Conservation (phyloP, 345 rosid species). For the Psidium friedrichsthalianum region DNA sequence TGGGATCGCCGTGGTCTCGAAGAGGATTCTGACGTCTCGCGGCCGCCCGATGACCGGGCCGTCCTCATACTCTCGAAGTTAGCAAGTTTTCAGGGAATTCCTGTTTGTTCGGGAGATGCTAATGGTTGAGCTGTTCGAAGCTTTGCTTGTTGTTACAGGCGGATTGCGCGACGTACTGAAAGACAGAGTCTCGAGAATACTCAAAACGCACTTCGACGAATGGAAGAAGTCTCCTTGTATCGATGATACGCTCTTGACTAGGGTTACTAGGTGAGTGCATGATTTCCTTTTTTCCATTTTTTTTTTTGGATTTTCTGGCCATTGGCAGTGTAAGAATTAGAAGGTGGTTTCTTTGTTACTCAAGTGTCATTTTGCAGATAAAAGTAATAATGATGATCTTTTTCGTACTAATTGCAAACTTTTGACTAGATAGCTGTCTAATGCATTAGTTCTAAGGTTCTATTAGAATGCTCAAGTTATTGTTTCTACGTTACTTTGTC, state of each 20-base stretch:
- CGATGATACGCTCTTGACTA: slow-evolving; percentile 14
- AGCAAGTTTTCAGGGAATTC: slow-evolving; percentile 32
- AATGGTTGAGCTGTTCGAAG: slow-evolving; percentile 42
- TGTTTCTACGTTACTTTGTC: neutral
- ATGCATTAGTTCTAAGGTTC: neutral
- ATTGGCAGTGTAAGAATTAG: neutral
- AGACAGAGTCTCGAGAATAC: slow-evolving; percentile 39
- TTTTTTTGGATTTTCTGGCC: neutral
- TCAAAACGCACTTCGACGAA: slow-evolving; percentile 34
- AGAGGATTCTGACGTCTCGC: slow-evolving; percentile 43
- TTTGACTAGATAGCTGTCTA: neutral
- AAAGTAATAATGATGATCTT: neutral
- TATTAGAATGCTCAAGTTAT: neutral
- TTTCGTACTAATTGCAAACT: neutral
- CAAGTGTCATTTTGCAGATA: neutral
- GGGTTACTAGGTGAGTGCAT: neutral
- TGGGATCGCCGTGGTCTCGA: slow-evolving; percentile 46
- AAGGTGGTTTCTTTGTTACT: neutral
- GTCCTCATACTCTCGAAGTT: slow-evolving; percentile 35
- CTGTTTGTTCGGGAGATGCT: slow-evolving; percentile 51
- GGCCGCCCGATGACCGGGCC: slow-evolving; percentile 40
- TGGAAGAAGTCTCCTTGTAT: slow-evolving; percentile 59
- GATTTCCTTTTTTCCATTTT: neutral
- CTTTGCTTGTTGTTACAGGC: slow-evolving; percentile 40
- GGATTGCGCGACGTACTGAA: slow-evolving; percentile 33